Percentiles rank a stretch among this genome's conserved stretches.
These are phyloP conservation scores for Podospora tetraspora DNA, from an alignment of 495 filamentous ascomycete genomes.

Conservation along the genomic window DNA sequence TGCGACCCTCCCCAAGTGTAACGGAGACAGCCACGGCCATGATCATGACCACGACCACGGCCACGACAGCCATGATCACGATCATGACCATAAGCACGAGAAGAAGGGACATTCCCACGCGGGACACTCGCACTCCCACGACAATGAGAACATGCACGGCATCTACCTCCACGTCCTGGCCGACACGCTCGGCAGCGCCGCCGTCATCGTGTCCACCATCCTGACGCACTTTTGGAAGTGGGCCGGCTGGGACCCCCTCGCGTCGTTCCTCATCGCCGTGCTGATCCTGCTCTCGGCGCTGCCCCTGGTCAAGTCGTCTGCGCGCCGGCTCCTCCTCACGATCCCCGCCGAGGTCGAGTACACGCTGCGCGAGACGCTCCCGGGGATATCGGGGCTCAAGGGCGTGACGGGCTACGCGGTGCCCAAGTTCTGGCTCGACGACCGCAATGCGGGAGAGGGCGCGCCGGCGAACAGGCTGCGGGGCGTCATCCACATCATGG, in stretches of 20 bases:
- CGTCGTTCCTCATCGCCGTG: conserved; percentile 88
- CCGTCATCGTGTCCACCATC: conserved; percentile 87
- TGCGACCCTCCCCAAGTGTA: conserved; percentile 25
- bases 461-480: conserved; percentile 49
- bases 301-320: conserved; percentile 80
- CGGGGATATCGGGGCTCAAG: conserved; percentile 72
- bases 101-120: conserved; percentile 24
- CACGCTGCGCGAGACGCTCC: conserved; percentile 74
- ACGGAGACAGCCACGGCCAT: conserved; percentile 35
- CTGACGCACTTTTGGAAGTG: conserved; percentile 81
- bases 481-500: conserved; percentile 80
- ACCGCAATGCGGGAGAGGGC: conserved; percentile 46
- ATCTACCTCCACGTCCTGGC: conserved; percentile 96
- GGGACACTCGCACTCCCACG: conserved; percentile 29
- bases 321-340: conserved; percentile 72
- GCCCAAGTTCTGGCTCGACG: conserved; percentile 91
- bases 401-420: conserved; percentile 84
- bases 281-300: conserved; percentile 85
- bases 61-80: conserved; percentile 51
- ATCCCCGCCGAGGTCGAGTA: conserved; percentile 86
- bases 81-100: conserved; percentile 36
- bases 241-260: conserved; percentile 93
- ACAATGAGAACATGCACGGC: conserved; percentile 97
- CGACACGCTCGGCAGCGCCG: conserved; percentile 89
- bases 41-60: conserved; percentile 48